A percentile compares a stretch with the other conserved stretches of the same genome.
These are phyloP conservation scores for Eucalyptus curtisii DNA, from an alignment of 345 rosid genomes.

Conservation along the genomic window DNA sequence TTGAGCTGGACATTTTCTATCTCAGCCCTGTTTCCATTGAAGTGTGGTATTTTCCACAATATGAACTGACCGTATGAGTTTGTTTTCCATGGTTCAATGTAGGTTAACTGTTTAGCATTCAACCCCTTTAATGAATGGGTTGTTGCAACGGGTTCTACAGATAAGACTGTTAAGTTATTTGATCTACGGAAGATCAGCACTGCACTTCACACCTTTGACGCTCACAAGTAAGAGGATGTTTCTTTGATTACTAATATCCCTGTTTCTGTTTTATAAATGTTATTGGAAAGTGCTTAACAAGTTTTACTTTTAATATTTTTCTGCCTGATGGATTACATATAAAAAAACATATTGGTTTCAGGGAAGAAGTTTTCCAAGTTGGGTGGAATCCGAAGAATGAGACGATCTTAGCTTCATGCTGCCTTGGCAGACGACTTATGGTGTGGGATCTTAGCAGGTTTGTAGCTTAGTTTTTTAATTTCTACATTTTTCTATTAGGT, in stretches of 20 bases:
- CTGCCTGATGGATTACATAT: background rate
- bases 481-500: background rate
- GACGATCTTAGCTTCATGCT: slow-evolving; percentile 96
- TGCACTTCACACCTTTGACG: slow-evolving; percentile 88
- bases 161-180: slow-evolving; percentile 90
- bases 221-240: slow-evolving; percentile 64
- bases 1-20: background rate
- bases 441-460: slow-evolving; percentile 99
- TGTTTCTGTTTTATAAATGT: background rate
- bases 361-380: slow-evolving; percentile 99
- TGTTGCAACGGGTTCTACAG: slow-evolving; percentile 98
- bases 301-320: background rate
- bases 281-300: background rate
- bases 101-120: slow-evolving; percentile 98
- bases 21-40: background rate
- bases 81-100: background rate
- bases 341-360: slow-evolving; percentile 2
- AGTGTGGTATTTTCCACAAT: background rate
- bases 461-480: background rate
- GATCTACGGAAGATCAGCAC: slow-evolving; percentile 80
- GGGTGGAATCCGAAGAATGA: slow-evolving; percentile 99
- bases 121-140: slow-evolving; percentile 99
- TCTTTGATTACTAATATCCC: background rate
- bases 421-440: slow-evolving; percentile 99
- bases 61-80: background rate